Conservation (phyloP, 2,329 filamentous ascomycete genomes). For the Fusarium hainanense region DNA sequence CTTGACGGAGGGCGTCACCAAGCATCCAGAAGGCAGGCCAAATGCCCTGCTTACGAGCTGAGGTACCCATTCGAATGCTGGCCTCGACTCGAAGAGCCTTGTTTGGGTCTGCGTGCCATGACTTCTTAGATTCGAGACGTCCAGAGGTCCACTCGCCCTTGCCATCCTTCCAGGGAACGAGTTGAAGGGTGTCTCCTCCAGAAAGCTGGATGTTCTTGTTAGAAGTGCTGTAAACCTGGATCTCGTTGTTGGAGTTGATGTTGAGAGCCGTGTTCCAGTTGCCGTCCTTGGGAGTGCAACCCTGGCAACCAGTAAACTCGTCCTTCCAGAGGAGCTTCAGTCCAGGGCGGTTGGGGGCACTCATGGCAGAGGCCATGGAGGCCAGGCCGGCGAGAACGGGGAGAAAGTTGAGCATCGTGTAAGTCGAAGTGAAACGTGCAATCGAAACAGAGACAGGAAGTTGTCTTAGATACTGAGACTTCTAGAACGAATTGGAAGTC, state of each 20-base stretch:
- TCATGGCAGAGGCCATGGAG: slow-evolving; percentile 50
- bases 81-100: slow-evolving; percentile 57
- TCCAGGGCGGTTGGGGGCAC: slow-evolving; percentile 54
- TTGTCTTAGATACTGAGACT: slow-evolving; percentile 10
- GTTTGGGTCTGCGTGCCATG: slow-evolving; percentile 57
- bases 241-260: slow-evolving; percentile 61
- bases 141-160: slow-evolving; percentile 61
- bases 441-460: background rate
- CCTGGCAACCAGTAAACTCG: slow-evolving; percentile 56
- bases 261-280: slow-evolving; percentile 60
- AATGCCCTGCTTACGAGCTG: slow-evolving; percentile 58
- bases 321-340: slow-evolving; percentile 60
- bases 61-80: slow-evolving; percentile 57
- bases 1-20: slow-evolving; percentile 58
- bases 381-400: slow-evolving; percentile 36
- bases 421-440: slow-evolving; percentile 26
- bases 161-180: slow-evolving; percentile 58
- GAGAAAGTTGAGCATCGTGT: slow-evolving; percentile 45
- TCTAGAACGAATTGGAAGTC: slow-evolving; percentile 1
- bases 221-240: slow-evolving; percentile 59
- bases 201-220: slow-evolving; percentile 61
- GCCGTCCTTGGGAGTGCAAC: slow-evolving; percentile 50
- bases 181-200: slow-evolving; percentile 62
- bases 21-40: slow-evolving; percentile 67
- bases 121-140: slow-evolving; percentile 60